Conservation (phyloP, 2,329 filamentous ascomycete genomes). For the Pseudogymnoascus verrucosus region DNA sequence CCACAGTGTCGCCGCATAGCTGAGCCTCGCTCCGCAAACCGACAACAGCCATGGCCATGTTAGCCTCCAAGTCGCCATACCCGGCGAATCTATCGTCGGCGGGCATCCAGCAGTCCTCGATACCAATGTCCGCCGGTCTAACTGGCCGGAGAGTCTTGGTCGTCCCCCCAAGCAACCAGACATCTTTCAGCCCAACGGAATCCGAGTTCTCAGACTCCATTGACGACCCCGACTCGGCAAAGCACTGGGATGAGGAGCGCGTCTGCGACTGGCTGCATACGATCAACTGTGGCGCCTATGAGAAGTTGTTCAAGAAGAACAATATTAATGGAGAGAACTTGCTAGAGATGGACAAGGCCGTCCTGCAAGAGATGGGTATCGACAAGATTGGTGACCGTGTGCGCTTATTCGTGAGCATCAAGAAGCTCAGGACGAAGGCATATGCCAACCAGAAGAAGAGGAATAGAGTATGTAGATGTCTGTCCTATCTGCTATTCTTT, state of each 20-base stretch:
- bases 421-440: slow-evolving; percentile 70
- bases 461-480: slow-evolving; percentile 59
- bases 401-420: slow-evolving; percentile 77
- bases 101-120: slow-evolving; percentile 36
- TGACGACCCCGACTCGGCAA: slow-evolving; percentile 66
- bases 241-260: slow-evolving; percentile 84
- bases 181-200: slow-evolving; percentile 72
- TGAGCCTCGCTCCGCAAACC: neutral
- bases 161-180: slow-evolving; percentile 43
- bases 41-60: slow-evolving; percentile 56
- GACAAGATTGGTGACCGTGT: slow-evolving; percentile 97
- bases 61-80: slow-evolving; percentile 68
- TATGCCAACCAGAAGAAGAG: slow-evolving; percentile 73
- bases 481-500: neutral
- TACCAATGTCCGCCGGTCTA: slow-evolving; percentile 43
- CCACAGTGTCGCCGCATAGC: neutral
- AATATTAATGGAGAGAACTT: slow-evolving; percentile 97
- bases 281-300: slow-evolving; percentile 91
- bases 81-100: slow-evolving; percentile 46
- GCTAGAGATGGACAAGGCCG: slow-evolving; percentile 92
- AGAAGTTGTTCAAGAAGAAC: slow-evolving; percentile 80
- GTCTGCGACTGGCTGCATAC: slow-evolving; percentile 86
- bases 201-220: slow-evolving; percentile 79
- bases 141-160: slow-evolving; percentile 45
- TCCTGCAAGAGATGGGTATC: slow-evolving; percentile 95